Evolutionary conservation across 2,329 filamentous ascomycete species (phyloP).

Genomic region (Aureobasidium pullulans): DNA sequence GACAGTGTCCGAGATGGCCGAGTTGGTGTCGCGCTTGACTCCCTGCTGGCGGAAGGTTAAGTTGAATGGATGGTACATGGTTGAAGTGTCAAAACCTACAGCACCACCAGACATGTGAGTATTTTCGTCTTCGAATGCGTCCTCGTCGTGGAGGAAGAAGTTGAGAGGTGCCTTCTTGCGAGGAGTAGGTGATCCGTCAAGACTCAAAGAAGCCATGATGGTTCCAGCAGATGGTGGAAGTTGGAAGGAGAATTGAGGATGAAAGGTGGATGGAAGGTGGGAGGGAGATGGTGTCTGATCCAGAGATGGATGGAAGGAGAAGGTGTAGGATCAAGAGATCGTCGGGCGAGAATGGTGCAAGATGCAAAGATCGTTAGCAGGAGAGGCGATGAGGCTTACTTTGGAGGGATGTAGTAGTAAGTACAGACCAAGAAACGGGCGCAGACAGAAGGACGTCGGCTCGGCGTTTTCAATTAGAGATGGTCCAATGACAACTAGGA

Average conservation of each 20-base stretch:
- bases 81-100: conserved; percentile 1
- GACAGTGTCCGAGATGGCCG: conserved; percentile 13
- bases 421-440: neutral
- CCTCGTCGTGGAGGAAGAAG: conserved; percentile 18
- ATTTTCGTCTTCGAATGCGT: conserved; percentile 2
- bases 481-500: neutral
- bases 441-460: neutral
- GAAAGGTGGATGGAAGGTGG: neutral
- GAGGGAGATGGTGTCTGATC: neutral
- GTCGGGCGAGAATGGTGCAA: neutral
- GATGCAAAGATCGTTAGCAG: neutral
- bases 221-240: conserved; percentile 1
- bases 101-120: neutral
- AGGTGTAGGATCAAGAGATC: neutral
- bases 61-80: conserved; percentile 4
- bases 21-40: conserved; percentile 2
- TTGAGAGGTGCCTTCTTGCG: conserved; percentile 28
- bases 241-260: neutral
- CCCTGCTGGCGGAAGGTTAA: conserved; percentile 1
- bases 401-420: conserved; percentile 1
- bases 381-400: conserved; percentile 1
- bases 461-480: conserved; percentile 1
- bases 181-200: conserved; percentile 35
- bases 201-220: conserved; percentile 27
- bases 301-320: neutral